phyloP scores from a whole-genome alignment of 441 rosid genomes.

The Syzygium syzygioides region DNA sequence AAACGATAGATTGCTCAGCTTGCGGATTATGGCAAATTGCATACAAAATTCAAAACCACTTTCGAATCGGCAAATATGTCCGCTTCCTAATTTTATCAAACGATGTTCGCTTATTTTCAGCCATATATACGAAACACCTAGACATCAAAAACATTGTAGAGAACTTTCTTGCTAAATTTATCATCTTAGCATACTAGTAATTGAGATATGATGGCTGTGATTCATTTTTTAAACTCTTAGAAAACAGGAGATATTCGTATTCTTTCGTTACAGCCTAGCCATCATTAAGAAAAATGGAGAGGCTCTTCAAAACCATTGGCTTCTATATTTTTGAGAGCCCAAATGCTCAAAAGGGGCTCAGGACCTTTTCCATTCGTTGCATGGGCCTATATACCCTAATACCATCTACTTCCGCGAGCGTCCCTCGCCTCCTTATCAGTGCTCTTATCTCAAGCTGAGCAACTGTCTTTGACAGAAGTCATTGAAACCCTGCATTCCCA shows the following conservation, averaged over 20 bases:
- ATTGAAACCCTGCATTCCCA: not conserved
- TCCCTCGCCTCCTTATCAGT: not conserved
- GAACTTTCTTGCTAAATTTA: not conserved
- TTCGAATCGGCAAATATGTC: fast-evolving
- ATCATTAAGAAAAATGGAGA: not conserved
- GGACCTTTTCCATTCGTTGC: not conserved
- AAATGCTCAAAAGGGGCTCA: not conserved
- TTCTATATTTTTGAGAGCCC: not conserved
- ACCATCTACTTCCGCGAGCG: not conserved
- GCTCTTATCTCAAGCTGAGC: not conserved
- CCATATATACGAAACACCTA: not conserved
- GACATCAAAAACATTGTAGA: not conserved
- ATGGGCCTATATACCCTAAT: not conserved
- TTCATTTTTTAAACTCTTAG: not conserved
- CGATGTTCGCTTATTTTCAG: not conserved
- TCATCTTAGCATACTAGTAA: not conserved
- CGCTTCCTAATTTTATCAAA: not conserved
- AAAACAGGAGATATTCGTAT: not conserved
- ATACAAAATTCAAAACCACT: not conserved
- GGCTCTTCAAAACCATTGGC: not conserved
- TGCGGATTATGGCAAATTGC: not conserved
- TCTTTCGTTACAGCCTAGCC: not conserved
- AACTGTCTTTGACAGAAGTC: not conserved
- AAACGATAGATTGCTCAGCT: not conserved
- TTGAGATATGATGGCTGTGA: not conserved